Evolutionary conservation across 352 stramenopile genomes (phyloP), one percentile per base, ranked within the genome.

Genomic region (Globisporangium uncinulatum): DNA sequence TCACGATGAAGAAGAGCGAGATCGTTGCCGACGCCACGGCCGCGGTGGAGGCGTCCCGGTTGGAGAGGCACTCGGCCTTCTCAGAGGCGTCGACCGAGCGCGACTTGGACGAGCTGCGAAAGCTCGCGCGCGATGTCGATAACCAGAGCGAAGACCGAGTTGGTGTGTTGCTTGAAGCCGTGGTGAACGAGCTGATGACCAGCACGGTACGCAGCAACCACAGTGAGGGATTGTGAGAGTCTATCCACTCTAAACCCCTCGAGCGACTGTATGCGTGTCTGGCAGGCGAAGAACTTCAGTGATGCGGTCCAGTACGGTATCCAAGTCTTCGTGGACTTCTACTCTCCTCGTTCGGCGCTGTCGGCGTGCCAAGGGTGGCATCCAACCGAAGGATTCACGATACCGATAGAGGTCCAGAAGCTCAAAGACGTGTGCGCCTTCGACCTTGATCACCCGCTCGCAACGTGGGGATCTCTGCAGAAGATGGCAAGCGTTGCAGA

Each of bases 401-500:
- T 21, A 1, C 6, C 48, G 20, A 31, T 9, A 41, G 42, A 4
- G 20, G 41, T 65, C 4, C 37, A 48, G 1, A 56, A 42, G n/a
- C 59, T 68, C 15, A 65, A 65, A 41, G 57, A 68, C 0, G 52
- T 49, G 17, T 68, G 62, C 36, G 37, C 21, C 13, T n/a, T 68
- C 7, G 52, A 46, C 31, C 14, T 50, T 3, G 39, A 42, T 4
- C 43, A 57, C 5, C 56, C 62, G 1, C 7, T 8, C 1, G 31
- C 42, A 9, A 68, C 62, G 7, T 68, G 56, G 44, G 10, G 24
- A 4, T 68, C 57, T 6, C 51, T 68, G 8, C 37, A 51, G 41
- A 20, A 21, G 37, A 68, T 68, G 56, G 14, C 17, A 14, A 8
- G 20, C 4, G n/a, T 71, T 13, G 6, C 62, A 0, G 43, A 59